Percentiles rank a stretch among this genome's conserved stretches.
These are phyloP conservation scores for Didymella pinodella DNA, from an alignment of 2,329 filamentous ascomycete species.

Conservation along the genomic window DNA sequence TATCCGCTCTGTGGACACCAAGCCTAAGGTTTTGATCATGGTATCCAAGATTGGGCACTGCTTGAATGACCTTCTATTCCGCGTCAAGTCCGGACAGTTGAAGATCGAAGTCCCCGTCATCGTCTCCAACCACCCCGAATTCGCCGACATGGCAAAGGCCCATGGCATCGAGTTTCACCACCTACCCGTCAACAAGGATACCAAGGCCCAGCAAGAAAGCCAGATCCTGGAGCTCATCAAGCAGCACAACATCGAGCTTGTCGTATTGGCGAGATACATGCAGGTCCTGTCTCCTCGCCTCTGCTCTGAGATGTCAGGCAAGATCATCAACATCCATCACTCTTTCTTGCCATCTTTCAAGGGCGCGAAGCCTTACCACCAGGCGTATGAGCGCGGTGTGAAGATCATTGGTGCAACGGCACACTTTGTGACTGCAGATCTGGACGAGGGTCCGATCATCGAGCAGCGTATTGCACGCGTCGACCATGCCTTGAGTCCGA, in stretches of 20 bases:
- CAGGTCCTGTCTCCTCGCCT: conserved; percentile 79
- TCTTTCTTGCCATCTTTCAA: conserved; percentile 88
- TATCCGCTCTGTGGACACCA: conserved; percentile 71
- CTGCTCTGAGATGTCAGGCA: conserved; percentile 80
- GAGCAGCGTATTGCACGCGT: conserved; percentile 82
- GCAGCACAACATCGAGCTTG: conserved; percentile 75
- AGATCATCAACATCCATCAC: conserved; percentile 93
- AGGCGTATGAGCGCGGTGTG: conserved; percentile 84
- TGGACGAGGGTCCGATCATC: conserved; percentile 88
- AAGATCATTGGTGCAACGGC: conserved; percentile 89
- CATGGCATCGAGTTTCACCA: conserved; percentile 84
- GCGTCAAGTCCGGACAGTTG: conserved; percentile 76
- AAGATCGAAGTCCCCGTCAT: conserved; percentile 78
- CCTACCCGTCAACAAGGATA: conserved; percentile 79
- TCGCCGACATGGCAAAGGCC: conserved; percentile 70
- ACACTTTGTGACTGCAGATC: conserved; percentile 84
- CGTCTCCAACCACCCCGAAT: conserved; percentile 83
- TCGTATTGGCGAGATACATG: conserved; percentile 87
- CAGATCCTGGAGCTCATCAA: conserved; percentile 74
- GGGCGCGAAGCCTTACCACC: conserved; percentile 87
- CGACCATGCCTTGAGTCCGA: conserved; percentile 77
- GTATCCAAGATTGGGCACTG: conserved; percentile 90
- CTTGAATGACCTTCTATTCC: conserved; percentile 83
- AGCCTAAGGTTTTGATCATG: conserved; percentile 84
- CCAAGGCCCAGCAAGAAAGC: conserved; percentile 76